These are phyloP conservation scores for Gillenia trifoliata DNA, from an alignment of 306 rosid genomes.

Conservation along the genomic window DNA sequence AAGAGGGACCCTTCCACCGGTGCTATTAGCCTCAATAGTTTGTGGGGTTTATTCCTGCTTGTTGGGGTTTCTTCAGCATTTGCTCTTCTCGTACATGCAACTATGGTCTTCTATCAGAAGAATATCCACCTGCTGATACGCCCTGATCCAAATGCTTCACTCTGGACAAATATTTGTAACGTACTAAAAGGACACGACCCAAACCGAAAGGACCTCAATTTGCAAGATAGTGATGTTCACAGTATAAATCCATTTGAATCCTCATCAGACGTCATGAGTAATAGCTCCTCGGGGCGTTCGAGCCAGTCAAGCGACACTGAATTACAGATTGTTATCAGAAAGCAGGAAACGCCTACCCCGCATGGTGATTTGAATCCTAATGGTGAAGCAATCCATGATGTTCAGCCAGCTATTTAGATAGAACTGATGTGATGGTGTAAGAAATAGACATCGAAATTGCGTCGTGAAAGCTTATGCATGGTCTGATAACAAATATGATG, in stretches of 20 bases:
- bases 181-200: too few relatives aligned
- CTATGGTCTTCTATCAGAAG: constrained; percentile 9
- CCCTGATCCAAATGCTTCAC: constrained; percentile 14
- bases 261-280: too few relatives aligned
- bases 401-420: neutral
- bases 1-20: constrained; percentile 17
- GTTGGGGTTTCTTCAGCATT: constrained; percentile 28
- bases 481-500: too few relatives aligned
- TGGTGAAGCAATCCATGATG: neutral
- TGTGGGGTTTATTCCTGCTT: constrained; percentile 60
- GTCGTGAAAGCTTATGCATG: neutral
- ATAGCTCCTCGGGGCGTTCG: neutral
- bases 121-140: too few relatives aligned
- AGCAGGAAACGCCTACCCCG: neutral
- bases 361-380: neutral
- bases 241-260: neutral
- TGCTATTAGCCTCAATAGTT: constrained; percentile 47
- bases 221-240: neutral
- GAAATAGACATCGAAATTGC: neutral
- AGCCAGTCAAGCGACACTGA: neutral
- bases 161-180: neutral
- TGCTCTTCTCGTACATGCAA: constrained; percentile 19
- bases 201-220: too few relatives aligned
- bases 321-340: too few relatives aligned
- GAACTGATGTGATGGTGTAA: neutral